Base-by-base conservation (phyloP, 2,329 filamentous ascomycete genomes). In the Didymella exigua region DNA sequence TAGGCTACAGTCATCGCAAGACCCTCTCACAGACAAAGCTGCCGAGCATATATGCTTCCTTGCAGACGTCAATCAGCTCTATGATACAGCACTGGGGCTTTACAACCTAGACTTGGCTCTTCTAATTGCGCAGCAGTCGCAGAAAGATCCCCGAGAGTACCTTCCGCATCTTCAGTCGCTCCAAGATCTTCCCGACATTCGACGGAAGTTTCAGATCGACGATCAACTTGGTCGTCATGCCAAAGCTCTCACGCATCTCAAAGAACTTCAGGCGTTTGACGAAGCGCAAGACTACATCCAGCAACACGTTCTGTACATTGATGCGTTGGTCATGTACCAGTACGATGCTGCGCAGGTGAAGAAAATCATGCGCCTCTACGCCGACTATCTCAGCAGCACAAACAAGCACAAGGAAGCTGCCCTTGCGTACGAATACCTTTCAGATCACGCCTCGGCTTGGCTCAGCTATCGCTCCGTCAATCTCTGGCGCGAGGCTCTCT, bases 31-130 rank as follows among this genome's bases (percentile, higher is more conserved):
- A 0, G 93, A 98, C 63, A 89, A 88, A 73, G 93, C 93, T 0
- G 89, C 97, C 19, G 92, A 97, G 71, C 95, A 99, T 69, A 97
- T 99, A 56, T 98, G 92, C 80, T 99, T 99, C 81, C 83, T 99
- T 36, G 91, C 93, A 0, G 95, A 99, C 74, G 89, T 96, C 40
- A 96, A 97, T 73, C 87, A 87, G 33, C 84, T 99, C 0, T 99
- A 96, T 68, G 91, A 97, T 58, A 88, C 93, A 56, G 90, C 95
- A 0, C 81, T 99, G 2, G 93, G 93, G 1, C 81, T 98, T 2
- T 99, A 99, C 72, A 88, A 98, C 68, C 84, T 99, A 2, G 91
- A 96, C 10, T 85, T 99, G 7, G 88, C 93, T 3, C 81, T 99
- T 10, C 81, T 97, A 5, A 90, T 99, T 11, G 95, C 95, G 0